Evolutionary conservation across 2,329 filamentous ascomycete species (phyloP), one percentile per base, ranked within the genome.

Genomic region (Lachnellula suecica): DNA sequence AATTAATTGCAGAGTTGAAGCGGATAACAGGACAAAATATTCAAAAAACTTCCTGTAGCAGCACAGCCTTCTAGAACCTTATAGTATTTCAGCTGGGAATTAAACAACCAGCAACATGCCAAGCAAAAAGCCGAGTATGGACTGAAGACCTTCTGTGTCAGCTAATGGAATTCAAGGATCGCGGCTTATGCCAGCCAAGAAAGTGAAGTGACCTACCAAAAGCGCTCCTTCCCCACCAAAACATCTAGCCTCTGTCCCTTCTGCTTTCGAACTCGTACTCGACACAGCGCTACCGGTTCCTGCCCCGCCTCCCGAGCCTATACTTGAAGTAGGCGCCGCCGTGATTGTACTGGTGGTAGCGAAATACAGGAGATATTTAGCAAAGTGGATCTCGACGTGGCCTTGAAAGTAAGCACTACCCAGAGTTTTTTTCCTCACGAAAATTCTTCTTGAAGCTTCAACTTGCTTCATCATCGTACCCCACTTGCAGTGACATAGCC

Each of bases 401-500:
- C n/a, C n/a, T n/a, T n/a, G n/a, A n/a, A n/a, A n/a, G n/a, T n/a
- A n/a, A n/a, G n/a, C n/a, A n/a, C n/a, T n/a, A n/a, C n/a, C n/a
- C n/a, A n/a, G n/a, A n/a, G n/a, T n/a, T n/a, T n/a, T n/a, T n/a
- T n/a, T n/a, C n/a, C n/a, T n/a, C n/a, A n/a, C n/a, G n/a, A n/a
- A n/a, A n/a, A n/a, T n/a, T n/a, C n/a, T n/a, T n/a, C n/a, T n/a
- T n/a, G n/a, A n/a, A n/a, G n/a, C n/a, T n/a, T n/a, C n/a, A n/a
- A n/a, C n/a, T n/a, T n/a, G n/a, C n/a, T 35, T 15, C 31, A 35
- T 35, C 10, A 15, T 35, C 9, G 17, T 35, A 35, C 17, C 31
- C 15, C 2, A 35, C 31, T 17, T 59, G 53, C 23, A 62, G 34
- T 3, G 50, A 51, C 68, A 75, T 74, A 1, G 69, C 71, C 71